Evolutionary conservation across 768 basidiomycete genomes (phyloP).

Genomic region (Boletus bicolor): DNA sequence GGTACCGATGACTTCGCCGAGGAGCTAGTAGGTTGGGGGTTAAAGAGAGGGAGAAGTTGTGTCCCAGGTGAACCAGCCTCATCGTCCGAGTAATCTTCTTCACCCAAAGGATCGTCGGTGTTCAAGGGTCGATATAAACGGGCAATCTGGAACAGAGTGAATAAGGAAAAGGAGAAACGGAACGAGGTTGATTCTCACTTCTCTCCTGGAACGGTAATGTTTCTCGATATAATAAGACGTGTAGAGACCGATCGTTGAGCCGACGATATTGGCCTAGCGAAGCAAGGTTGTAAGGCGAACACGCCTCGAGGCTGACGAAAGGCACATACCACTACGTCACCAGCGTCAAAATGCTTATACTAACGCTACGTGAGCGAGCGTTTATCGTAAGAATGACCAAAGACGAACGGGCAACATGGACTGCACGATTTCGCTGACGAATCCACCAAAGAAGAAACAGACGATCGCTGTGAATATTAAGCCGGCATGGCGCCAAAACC

Average conservation of each 20-base stretch:
- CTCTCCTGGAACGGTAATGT: constrained; percentile 75
- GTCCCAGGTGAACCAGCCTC: constrained; percentile 44
- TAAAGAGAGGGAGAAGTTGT: constrained; percentile 59
- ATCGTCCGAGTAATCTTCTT: constrained; percentile 44
- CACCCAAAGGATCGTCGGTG: constrained; percentile 49
- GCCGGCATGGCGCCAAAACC: constrained; percentile 80
- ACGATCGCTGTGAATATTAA: constrained; percentile 65
- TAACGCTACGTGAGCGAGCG: constrained; percentile 25
- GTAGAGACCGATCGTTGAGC: constrained; percentile 67
- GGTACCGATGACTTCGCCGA: constrained; percentile 19
- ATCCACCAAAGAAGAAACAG: constrained; percentile 78
- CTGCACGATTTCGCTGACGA: constrained; percentile 81
- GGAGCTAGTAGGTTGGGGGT: constrained; percentile 8
- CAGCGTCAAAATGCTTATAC: constrained; percentile 71
- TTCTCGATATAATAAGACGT: constrained; percentile 65
- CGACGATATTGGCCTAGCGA: constrained; percentile 66
- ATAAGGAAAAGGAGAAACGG: not conserved
- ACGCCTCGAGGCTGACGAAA: constrained; percentile 10
- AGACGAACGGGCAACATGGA: constrained; percentile 64
- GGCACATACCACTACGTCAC: constrained; percentile 62
- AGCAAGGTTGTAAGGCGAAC: constrained; percentile 6
- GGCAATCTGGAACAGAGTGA: constrained; percentile 49
- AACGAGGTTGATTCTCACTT: constrained; percentile 42
- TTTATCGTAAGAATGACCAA: not conserved
- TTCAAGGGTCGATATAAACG: constrained; percentile 74